Base-by-base conservation (phyloP, 1,139 yeast genomes). In the Hanseniaspora gamundiae region DNA sequence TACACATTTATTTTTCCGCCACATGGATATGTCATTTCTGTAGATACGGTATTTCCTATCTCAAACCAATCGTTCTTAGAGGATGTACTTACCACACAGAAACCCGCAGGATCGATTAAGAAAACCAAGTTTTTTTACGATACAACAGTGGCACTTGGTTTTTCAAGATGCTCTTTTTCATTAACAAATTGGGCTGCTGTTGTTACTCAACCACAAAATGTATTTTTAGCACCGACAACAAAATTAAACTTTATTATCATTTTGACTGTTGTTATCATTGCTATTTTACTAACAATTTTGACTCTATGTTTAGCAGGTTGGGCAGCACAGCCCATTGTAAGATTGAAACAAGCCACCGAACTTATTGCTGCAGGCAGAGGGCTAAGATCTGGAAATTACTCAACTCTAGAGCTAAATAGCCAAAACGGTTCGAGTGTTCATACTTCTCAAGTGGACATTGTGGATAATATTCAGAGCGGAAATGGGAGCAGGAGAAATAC, bases 251-350 rank as follows among this genome's bases (percentile, higher is more conserved):
- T 76, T 49, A 81, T 85, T 43, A 79, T 85, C 47, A 73, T 81
- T 42, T 94, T 93, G 2, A 79, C 84, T 1, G 86, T 84, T 20
- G 66, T 85, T 36, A 95, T 87, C 1, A 76, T 85, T 28, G 88
- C 94, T 2, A 85, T 69, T 0, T 74, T 83, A 49, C 77, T 87
- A 67, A 73, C 85, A 50, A 51, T 85, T 1, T 63, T 83, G 17
- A 85, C 96, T 1, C 74, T 87, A 58, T 87, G 94, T 2, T 63
- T 86, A 46, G 88, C 95, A 0, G 85, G 86, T 45, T 79, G 78
- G 69, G 88, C 91, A 35, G 91, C 87, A 3, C 65, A 83, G 48
- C 96, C 98, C 0, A 83, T 91, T 44, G 74, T 86, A 39, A 71
- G 79, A 48, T 71, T 88, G 38, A 86, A 83, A 56, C 77, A 79